Percentiles rank a stretch among this genome's conserved stretches.
These are phyloP conservation scores for Ascobolus immersus DNA, from an alignment of 495 filamentous ascomycete genomes.

Conservation along the genomic window DNA sequence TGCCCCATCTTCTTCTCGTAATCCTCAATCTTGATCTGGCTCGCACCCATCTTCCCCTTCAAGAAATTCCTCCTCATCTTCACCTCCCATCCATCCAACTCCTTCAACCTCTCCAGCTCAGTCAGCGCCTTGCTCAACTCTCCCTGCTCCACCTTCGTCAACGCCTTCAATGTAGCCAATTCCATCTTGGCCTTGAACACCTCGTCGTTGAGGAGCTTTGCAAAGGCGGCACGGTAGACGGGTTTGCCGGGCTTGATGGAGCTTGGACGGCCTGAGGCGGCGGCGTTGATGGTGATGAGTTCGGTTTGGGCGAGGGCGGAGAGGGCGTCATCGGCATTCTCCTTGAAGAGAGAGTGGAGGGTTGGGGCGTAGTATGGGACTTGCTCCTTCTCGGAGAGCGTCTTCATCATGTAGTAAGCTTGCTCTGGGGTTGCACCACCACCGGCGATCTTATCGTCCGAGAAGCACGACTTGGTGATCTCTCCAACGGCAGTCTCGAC, in stretches of 20 bases:
- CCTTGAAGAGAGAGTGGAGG: conserved; percentile 43
- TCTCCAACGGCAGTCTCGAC: conserved; percentile 67
- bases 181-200: conserved; percentile 55
- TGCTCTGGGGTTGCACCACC: conserved; percentile 64
- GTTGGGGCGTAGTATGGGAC: conserved; percentile 21
- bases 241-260: conserved; percentile 59
- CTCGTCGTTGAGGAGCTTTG: conserved; percentile 37
- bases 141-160: conserved; percentile 45
- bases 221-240: conserved; percentile 67
- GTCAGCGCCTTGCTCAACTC: conserved; percentile 53
- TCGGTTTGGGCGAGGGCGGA: conserved; percentile 66
- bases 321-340: conserved; percentile 41
- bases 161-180: conserved; percentile 35
- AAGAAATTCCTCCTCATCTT: conserved; percentile 40
- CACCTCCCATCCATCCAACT: conserved; percentile 36
- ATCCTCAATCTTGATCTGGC: conserved; percentile 48
- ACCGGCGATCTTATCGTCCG: conserved; percentile 25
- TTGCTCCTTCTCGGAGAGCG: conserved; percentile 31
- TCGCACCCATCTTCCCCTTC: conserved; percentile 37
- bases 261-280: conserved; percentile 36
- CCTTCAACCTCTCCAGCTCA: conserved; percentile 44
- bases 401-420: conserved; percentile 68
- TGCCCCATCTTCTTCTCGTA: conserved; percentile 46
- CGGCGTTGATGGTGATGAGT: conserved; percentile 49
- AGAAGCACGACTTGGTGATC: conserved; percentile 77